phyloP scores from a whole-genome alignment of 164 flowering plant genomes.

The Protea cynaroides region DNA sequence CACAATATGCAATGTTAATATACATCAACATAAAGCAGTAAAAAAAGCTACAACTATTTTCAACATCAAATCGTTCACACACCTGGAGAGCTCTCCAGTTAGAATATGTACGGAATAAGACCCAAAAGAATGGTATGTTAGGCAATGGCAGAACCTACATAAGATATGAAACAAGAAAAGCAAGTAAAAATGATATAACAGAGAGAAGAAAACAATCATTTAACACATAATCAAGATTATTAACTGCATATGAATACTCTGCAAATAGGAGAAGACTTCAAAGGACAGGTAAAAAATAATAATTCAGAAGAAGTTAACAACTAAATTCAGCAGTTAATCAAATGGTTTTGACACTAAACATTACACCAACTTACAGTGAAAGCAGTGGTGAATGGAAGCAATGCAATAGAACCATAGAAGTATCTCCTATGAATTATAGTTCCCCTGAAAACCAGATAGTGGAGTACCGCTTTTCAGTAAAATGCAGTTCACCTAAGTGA shows the following conservation, averaged over 20 bases:
- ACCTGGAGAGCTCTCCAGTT: slow-evolving; percentile 96
- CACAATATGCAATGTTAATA: too few relatives aligned
- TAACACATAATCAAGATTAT: not conserved
- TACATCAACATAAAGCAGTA: not conserved
- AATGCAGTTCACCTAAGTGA: slow-evolving; percentile 6
- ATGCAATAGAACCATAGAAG: slow-evolving; percentile 76
- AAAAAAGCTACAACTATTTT: not conserved
- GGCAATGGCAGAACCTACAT: slow-evolving; percentile 81
- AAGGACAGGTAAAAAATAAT: not conserved
- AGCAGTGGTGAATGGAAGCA: slow-evolving; percentile 74
- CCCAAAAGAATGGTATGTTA: slow-evolving; percentile 93
- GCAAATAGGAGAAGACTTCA: not conserved
- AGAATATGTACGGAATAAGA: slow-evolving; percentile 82
- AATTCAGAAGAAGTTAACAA: not conserved
- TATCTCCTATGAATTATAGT: slow-evolving; percentile 62
- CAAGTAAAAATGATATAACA: not conserved
- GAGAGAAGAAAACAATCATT: not conserved
- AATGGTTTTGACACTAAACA: not conserved
- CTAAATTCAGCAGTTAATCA: not conserved
- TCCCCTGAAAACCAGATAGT: slow-evolving; percentile 54
- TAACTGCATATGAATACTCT: not conserved
- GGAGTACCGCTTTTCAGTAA: slow-evolving; percentile 13
- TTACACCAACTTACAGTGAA: slow-evolving; percentile 44
- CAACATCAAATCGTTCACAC: not conserved
- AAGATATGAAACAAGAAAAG: slow-evolving; percentile 1